Conservation (phyloP, 495 filamentous ascomycete species). For the Aspergillus egyptiacus region DNA sequence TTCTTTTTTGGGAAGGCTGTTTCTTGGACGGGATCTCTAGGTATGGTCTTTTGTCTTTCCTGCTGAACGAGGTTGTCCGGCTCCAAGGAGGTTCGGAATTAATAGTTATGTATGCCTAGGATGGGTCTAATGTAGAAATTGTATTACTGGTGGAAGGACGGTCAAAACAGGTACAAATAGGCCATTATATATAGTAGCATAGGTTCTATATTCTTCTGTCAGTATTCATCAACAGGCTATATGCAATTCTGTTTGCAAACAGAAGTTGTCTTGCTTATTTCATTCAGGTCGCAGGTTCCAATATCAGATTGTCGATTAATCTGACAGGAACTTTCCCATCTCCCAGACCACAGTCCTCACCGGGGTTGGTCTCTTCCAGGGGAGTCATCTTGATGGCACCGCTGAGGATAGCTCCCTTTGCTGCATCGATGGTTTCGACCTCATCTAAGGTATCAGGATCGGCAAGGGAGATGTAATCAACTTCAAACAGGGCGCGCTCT, state of each 20-base stretch:
- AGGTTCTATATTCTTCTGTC: not conserved
- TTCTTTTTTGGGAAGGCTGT: slow-evolving; percentile 23
- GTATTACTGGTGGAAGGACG: no score
- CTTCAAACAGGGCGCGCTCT: slow-evolving; percentile 65
- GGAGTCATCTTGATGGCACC: slow-evolving; percentile 87
- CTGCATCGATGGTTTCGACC: slow-evolving; percentile 57
- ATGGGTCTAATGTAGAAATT: no score
- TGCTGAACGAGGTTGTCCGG: no score
- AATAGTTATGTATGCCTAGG: no score
- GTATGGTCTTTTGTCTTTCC: no score
- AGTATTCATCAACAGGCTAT: not conserved
- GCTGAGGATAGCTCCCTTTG: slow-evolving; percentile 74
- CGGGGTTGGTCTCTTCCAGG: slow-evolving; percentile 58
- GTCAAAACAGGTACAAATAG: no score
- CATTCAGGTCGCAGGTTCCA: slow-evolving; percentile 41
- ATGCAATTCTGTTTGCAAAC: not conserved
- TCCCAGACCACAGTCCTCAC: slow-evolving; percentile 65
- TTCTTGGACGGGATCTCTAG: no score
- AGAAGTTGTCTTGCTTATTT: not conserved
- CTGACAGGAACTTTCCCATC: slow-evolving; percentile 68
- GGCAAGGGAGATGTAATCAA: slow-evolving; percentile 87
- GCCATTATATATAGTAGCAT: slow-evolving; percentile 11
- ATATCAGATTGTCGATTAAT: slow-evolving; percentile 89
- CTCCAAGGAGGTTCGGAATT: no score
- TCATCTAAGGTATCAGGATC: slow-evolving; percentile 78